Conservation (phyloP, 257 asterid genomes). For the Solanum corneliomulleri region DNA sequence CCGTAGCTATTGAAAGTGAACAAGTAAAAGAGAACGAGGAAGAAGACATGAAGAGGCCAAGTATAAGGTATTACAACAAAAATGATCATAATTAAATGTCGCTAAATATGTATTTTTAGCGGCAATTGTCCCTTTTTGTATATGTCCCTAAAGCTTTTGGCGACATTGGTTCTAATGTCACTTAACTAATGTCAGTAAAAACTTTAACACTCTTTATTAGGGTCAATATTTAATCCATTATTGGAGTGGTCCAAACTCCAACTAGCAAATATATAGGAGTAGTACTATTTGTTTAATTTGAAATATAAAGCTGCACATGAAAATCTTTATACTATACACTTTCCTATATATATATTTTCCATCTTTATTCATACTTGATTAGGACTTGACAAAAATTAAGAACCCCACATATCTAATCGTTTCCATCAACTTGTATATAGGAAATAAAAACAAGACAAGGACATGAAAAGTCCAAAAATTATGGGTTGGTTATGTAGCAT, state of each 20-base stretch:
- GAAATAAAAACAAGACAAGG: background rate
- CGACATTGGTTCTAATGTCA: too few relatives aligned
- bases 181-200: fast-evolving
- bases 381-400: background rate
- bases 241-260: background rate
- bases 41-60: too few relatives aligned
- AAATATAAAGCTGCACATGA: background rate
- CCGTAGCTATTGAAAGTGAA: too few relatives aligned
- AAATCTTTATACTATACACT: background rate
- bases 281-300: background rate
- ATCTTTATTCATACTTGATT: background rate
- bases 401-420: background rate
- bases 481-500: background rate
- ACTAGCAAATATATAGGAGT: background rate
- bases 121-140: too few relatives aligned
- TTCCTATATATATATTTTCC: background rate
- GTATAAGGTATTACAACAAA: too few relatives aligned
- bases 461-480: background rate
- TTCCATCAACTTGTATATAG: background rate
- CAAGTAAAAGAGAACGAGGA: background rate
- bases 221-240: background rate
- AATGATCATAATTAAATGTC: too few relatives aligned
- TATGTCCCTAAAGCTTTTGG: too few relatives aligned
- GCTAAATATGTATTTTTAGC: too few relatives aligned
- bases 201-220: too few relatives aligned